phyloP scores from a whole-genome alignment of 805 yeast species.

The Tetrapisispora fleetii region DNA sequence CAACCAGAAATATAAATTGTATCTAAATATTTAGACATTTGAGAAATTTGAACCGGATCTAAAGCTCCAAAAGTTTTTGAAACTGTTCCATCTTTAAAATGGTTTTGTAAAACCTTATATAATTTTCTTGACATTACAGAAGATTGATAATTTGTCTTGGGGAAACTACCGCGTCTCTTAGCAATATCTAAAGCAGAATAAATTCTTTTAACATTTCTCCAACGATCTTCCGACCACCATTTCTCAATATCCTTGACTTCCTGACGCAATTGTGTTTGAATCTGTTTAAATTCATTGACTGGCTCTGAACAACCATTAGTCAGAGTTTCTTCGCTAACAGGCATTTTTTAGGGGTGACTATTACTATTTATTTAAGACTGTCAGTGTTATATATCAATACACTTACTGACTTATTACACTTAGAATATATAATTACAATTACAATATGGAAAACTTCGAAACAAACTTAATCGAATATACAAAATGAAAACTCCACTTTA shows the following conservation, averaged over 20 bases:
- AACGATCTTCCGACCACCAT: conserved; percentile 95
- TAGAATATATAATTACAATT: no score
- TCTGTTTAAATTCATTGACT: conserved; percentile 4
- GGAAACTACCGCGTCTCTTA: conserved; percentile 71
- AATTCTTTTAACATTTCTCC: conserved; percentile 79
- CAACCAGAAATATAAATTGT: conserved; percentile 92
- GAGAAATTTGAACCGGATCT: conserved; percentile 91
- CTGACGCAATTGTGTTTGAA: conserved; percentile 13
- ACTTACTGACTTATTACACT: no score
- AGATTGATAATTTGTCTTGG: conserved; percentile 60
- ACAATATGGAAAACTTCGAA: no score
- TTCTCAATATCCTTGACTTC: conserved; percentile 65
- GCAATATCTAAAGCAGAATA: conserved; percentile 87
- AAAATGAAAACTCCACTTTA: not conserved
- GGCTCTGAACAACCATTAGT: not conserved
- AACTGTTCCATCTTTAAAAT: conserved; percentile 50
- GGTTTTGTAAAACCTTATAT: conserved; percentile 58
- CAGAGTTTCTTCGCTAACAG: not conserved
- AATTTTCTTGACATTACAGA: conserved; percentile 74
- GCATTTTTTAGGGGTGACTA: no score
- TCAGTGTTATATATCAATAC: not conserved
- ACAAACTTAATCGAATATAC: not conserved
- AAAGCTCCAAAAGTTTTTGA: conserved; percentile 92
- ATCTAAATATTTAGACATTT: conserved; percentile 93
- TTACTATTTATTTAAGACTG: no score